Evolutionary conservation across 2,329 filamentous ascomycete species (phyloP), one percentile per base, ranked within the genome.

Genomic region (Tolypocladium guangdongense): DNA sequence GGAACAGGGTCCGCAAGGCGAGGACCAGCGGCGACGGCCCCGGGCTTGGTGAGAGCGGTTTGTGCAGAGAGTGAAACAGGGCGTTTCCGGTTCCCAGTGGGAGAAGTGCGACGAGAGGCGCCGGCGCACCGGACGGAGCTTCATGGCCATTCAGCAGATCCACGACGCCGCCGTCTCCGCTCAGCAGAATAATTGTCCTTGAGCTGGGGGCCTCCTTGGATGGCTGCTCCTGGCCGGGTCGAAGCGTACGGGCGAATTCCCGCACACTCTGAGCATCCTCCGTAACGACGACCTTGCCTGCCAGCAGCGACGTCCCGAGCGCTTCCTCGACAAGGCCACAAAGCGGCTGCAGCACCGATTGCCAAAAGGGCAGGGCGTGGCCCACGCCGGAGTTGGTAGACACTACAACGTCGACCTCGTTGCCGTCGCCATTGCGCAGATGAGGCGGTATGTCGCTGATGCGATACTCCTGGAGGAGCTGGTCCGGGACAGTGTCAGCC

Each of bases 81-180:
- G 80, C 83, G 59, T 87, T 86, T 20, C 79, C 83, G 0, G 83
- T 86, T 14, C 83, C 83, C 0, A 86, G 72, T 1, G 83, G 83
- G 18, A 86, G 65, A 16, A 83, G 64, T 0, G 73, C 74, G 35
- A 86, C 63, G 2, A 75, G 67, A 0, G 80, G 78, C 6, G 64
- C 61, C 1, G 56, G 38, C 0, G 52, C 41, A 16, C 54, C 55
- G 2, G 52, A 39, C 1, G 55, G 52, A 0, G 59, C 58, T 30
- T 63, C 59, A 12, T 67, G 63, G 30, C 67, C 80, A 64, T 96
- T 95, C 55, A 96, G 74, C 1, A 93, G 74, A 61, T 97, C 92
- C 20, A 90, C 79, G 2, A 95, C 69, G 7, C 90, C 92, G 16
- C 92, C 92, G 66, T 97, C 92, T 7, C 92, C 92, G 49, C 87